Conservation (phyloP, 106 monocot genomes). For the Chionographis japonica region DNA sequence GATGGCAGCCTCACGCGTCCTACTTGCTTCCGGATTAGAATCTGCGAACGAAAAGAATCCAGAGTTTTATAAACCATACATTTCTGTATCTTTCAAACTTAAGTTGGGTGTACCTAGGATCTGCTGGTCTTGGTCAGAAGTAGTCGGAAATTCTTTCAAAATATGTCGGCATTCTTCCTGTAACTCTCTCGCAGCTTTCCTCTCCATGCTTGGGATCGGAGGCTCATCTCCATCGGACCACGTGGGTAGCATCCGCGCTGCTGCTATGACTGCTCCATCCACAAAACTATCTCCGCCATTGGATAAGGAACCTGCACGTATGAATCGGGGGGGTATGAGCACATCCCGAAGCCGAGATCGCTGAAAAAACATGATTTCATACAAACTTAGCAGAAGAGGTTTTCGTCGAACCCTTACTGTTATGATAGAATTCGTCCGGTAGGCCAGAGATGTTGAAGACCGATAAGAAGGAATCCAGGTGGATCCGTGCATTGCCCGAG, state of each 20-base stretch:
- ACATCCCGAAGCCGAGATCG: too few species aligned
- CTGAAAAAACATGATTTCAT: neutral
- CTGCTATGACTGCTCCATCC: conserved; percentile 91
- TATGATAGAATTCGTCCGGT: conserved; percentile 76
- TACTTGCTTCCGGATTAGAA: conserved; percentile 48
- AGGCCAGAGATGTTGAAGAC: conserved; percentile 89
- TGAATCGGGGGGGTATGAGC: neutral
- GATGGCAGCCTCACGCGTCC: conserved; percentile 77
- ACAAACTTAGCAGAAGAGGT: neutral
- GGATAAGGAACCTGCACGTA: conserved; percentile 36
- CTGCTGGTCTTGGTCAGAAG: conserved; percentile 59
- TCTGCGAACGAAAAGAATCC: conserved; percentile 30
- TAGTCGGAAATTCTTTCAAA: conserved; percentile 67
- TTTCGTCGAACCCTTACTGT: conserved; percentile 27
- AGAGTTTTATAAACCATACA: neutral
- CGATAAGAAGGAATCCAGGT: conserved; percentile 88
- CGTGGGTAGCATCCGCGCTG: conserved; percentile 69
- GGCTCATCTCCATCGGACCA: conserved; percentile 87
- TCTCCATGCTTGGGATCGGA: conserved; percentile 74
- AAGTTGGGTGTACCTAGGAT: conserved; percentile 39
- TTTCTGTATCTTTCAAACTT: neutral
- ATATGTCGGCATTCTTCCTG: conserved; percentile 85
- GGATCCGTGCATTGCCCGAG: conserved; percentile 64
- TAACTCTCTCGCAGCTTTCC: conserved; percentile 72
- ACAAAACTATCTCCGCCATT: conserved; percentile 59